These are phyloP conservation scores for Didymella pomorum DNA, from an alignment of 2,329 filamentous ascomycete genomes.

Conservation along the genomic window DNA sequence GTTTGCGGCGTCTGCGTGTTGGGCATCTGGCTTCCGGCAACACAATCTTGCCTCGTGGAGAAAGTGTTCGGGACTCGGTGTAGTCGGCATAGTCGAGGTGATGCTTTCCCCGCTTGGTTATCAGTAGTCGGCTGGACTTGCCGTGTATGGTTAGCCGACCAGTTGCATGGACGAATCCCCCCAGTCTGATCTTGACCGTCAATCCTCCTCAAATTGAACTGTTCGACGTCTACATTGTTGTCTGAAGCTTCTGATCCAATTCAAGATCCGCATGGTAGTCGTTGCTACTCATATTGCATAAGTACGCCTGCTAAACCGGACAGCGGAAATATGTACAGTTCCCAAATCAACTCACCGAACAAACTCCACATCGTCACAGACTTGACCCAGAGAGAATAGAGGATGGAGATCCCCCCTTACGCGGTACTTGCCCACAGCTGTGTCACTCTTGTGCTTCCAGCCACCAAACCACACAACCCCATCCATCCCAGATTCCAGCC, in stretches of 20 bases:
- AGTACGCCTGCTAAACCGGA: slow-evolving; percentile 6
- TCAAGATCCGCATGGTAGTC: background rate
- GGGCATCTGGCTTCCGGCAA: background rate
- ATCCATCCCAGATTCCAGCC: slow-evolving; percentile 56
- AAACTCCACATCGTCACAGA: background rate
- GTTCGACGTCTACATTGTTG: background rate
- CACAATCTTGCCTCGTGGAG: background rate
- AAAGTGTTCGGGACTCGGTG: background rate
- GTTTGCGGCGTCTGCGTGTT: background rate
- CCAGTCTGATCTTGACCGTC: background rate
- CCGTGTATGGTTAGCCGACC: slow-evolving; percentile 23
- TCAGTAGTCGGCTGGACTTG: slow-evolving; percentile 27
- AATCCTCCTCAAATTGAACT: background rate
- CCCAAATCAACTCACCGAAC: background rate
- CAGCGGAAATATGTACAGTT: slow-evolving; percentile 15
- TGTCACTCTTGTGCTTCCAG: slow-evolving; percentile 45
- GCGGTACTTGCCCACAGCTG: slow-evolving; percentile 38
- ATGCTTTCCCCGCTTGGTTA: slow-evolving; percentile 17
- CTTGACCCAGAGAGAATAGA: background rate
- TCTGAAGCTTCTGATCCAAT: background rate
- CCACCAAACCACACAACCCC: slow-evolving; percentile 54
- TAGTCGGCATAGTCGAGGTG: slow-evolving; percentile 3
- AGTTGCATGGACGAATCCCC: background rate
- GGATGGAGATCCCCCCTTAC: background rate
- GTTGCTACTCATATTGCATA: background rate